These are phyloP conservation scores for Prunus davidiana DNA, from an alignment of 306 rosid species.

Conservation along the genomic window DNA sequence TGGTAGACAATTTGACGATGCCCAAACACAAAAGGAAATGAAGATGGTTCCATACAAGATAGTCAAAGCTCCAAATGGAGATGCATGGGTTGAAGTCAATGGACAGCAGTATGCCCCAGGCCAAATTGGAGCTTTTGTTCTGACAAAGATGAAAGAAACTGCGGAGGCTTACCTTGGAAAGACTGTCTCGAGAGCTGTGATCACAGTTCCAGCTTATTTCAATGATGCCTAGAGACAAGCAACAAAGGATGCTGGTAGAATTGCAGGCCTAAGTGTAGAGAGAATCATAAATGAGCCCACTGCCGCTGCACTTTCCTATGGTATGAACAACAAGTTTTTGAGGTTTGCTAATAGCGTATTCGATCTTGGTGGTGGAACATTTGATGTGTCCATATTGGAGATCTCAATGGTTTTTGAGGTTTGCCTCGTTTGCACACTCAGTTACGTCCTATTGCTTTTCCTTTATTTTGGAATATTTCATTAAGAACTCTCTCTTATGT, in stretches of 20 bases:
- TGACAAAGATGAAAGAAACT: slow-evolving; percentile 89
- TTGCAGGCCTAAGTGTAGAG: slow-evolving; percentile 85
- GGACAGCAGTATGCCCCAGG: slow-evolving; percentile 87
- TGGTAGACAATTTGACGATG: slow-evolving; percentile 80
- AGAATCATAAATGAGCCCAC: slow-evolving; percentile 94
- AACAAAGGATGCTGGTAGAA: slow-evolving; percentile 93
- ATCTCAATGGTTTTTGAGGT: slow-evolving; percentile 95
- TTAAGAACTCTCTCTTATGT: slow-evolving; percentile 10
- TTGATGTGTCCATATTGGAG: slow-evolving; percentile 92
- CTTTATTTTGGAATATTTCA: not conserved
- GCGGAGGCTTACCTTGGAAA: slow-evolving; percentile 93
- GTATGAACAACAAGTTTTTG: slow-evolving; percentile 91
- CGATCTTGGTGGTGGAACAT: slow-evolving; percentile 96
- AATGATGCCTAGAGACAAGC: slow-evolving; percentile 87
- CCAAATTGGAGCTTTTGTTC: slow-evolving; percentile 83
- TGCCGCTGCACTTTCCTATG: slow-evolving; percentile 95
- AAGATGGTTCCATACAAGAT: slow-evolving; percentile 93
- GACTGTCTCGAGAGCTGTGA: slow-evolving; percentile 65
- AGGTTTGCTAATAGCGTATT: slow-evolving; percentile 95
- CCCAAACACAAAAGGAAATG: slow-evolving; percentile 93
- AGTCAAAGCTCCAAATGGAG: slow-evolving; percentile 87
- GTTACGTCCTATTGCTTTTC: not conserved
- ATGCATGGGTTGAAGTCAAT: slow-evolving; percentile 92
- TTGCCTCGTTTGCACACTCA: not conserved
- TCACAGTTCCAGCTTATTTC: slow-evolving; percentile 90